Evolutionary conservation across 805 yeast species (phyloP).

Genomic region (Tetrapisispora pingtungensis): DNA sequence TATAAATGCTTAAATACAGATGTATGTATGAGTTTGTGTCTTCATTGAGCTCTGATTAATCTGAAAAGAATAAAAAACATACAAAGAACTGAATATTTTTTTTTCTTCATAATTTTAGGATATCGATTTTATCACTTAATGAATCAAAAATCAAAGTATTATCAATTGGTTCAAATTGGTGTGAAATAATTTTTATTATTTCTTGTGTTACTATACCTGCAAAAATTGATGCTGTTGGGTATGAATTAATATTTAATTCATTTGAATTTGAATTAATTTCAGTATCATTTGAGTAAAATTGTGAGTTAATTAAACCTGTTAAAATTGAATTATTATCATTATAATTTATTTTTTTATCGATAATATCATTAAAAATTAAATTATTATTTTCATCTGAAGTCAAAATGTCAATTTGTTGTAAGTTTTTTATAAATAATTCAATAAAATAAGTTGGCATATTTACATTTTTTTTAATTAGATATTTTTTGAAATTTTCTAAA

Average conservation of each 20-base stretch:
- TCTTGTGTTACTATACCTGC: constrained; percentile 90
- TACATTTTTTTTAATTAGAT: not conserved
- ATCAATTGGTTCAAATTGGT: constrained; percentile 71
- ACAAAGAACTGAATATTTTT: too few relatives aligned
- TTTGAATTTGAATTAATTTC: not conserved
- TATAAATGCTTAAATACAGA: not conserved
- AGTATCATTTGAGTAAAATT: too few relatives aligned
- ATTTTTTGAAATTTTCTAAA: constrained; percentile 31
- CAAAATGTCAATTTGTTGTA: constrained; percentile 30
- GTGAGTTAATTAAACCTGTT: not conserved
- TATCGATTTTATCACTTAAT: constrained; percentile 39
- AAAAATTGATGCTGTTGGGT: constrained; percentile 29
- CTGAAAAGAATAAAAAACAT: too few relatives aligned
- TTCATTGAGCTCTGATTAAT: too few relatives aligned
- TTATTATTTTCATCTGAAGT: constrained; percentile 9
- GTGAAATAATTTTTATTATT: constrained; percentile 60
- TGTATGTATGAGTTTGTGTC: not conserved
- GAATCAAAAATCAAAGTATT: constrained; percentile 71
- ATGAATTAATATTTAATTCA: not conserved
- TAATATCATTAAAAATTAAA: not conserved
- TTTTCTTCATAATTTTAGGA: constrained; percentile 32
- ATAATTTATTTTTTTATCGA: constrained; percentile 18
- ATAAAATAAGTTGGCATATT: not conserved
- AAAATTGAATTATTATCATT: constrained; percentile 34
- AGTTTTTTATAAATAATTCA: constrained; percentile 2